A percentile compares a stretch with the other conserved stretches of the same genome.
phyloP scores from a whole-genome alignment of 352 stramenopile genomes.

The Phytopythium mirpurense region DNA sequence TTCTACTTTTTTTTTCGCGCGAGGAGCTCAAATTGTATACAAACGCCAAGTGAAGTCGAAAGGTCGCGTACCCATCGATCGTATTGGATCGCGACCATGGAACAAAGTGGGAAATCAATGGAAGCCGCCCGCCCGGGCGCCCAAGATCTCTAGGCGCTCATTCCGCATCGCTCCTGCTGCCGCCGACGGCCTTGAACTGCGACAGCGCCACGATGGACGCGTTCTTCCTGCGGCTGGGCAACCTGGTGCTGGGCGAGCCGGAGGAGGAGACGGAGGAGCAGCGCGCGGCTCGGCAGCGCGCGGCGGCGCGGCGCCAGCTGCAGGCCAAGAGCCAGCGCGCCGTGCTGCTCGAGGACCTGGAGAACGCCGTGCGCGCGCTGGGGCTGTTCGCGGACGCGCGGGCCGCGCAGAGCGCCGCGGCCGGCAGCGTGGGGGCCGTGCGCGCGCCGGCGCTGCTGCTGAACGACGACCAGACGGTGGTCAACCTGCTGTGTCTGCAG shows the following conservation, averaged over 20 bases:
- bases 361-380: slow-evolving; percentile 54
- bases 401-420: slow-evolving; percentile 4
- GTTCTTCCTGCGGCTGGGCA: slow-evolving; percentile 48
- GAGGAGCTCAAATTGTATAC: no score
- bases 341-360: slow-evolving; percentile 78
- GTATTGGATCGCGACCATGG: no score
- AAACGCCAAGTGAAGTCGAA: slow-evolving; percentile 3
- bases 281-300: slow-evolving; percentile 32
- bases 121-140: neutral
- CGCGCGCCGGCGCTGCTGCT: no score
- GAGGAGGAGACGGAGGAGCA: slow-evolving; percentile 56
- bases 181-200: neutral
- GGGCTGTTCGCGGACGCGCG: slow-evolving; percentile 48
- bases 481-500: slow-evolving; percentile 68
- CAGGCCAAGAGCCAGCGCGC: slow-evolving; percentile 71
- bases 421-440: no score
- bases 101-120: neutral
- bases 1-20: no score
- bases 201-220: slow-evolving; percentile 57
- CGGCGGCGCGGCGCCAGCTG: slow-evolving; percentile 45
- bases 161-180: neutral
- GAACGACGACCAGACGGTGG: slow-evolving; percentile 61
- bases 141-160: slow-evolving; percentile 3
- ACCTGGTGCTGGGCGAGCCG: slow-evolving; percentile 36
- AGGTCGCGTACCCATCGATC: slow-evolving; percentile 1